Conservation (phyloP, 225 moss, liverwort and hornwort species). For the Pseudisothecium myosuroides region DNA sequence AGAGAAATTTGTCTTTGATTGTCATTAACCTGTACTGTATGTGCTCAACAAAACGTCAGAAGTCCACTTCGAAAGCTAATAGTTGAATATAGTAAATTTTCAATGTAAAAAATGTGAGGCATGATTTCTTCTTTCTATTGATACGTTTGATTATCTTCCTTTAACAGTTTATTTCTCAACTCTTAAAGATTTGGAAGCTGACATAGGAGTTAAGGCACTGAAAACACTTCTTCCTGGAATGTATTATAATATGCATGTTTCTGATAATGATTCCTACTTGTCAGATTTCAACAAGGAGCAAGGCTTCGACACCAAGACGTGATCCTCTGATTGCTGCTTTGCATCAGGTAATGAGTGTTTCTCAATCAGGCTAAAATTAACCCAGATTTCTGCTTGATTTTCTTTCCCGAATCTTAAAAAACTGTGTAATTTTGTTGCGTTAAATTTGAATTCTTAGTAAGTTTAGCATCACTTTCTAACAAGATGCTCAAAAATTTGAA, state of each 20-base stretch:
- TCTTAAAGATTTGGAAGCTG: background rate
- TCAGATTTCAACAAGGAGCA: slow-evolving; percentile 38
- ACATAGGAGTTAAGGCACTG: background rate
- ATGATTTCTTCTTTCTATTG: background rate
- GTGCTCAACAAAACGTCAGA: background rate
- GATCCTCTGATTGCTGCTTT: slow-evolving; percentile 28
- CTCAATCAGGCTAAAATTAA: background rate
- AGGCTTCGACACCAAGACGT: slow-evolving; percentile 25
- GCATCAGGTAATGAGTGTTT: slow-evolving; percentile 20
- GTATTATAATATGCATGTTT: background rate
- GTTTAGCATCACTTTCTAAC: background rate
- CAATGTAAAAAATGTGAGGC: background rate
- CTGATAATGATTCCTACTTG: background rate
- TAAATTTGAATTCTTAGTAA: background rate
- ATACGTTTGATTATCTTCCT: background rate
- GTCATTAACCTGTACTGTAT: background rate
- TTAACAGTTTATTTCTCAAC: background rate
- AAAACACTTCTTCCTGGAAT: background rate
- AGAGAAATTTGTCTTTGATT: background rate
- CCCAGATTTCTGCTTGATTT: background rate
- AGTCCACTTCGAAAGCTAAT: background rate
- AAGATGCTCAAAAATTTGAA: background rate
- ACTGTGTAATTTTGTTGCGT: background rate
- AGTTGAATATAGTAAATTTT: background rate
- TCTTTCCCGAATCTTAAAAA: background rate